Conservation (phyloP, 306 rosid genomes). For the Cyclanthera cordifolia region DNA sequence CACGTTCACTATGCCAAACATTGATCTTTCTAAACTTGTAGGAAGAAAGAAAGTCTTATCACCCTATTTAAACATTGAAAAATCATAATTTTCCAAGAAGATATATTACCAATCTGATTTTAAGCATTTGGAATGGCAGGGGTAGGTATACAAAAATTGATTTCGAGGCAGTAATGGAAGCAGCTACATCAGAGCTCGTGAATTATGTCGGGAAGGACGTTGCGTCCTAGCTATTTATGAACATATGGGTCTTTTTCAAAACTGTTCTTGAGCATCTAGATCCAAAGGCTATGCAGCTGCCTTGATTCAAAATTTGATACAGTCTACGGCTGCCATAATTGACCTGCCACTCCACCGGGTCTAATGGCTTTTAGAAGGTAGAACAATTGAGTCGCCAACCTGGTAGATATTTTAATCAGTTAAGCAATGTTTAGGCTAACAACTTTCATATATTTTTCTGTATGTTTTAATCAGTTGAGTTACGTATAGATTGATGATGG, state of each 20-base stretch:
- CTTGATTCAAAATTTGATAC: neutral
- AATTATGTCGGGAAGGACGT: slow-evolving; percentile 42
- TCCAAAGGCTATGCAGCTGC: slow-evolving; percentile 2
- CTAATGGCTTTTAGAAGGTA: neutral
- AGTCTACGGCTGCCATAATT: neutral
- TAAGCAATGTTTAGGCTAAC: too few relatives aligned
- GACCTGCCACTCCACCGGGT: neutral
- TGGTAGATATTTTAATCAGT: too few relatives aligned
- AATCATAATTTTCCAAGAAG: neutral
- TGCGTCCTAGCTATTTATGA: slow-evolving; percentile 16
- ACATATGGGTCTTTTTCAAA: slow-evolving; percentile 11
- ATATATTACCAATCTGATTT: neutral
- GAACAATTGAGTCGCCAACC: neutral
- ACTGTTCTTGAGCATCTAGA: slow-evolving; percentile 12
- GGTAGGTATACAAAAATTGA: slow-evolving; percentile 65
- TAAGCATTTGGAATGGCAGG: slow-evolving; percentile 41
- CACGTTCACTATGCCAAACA: neutral
- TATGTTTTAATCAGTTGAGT: too few relatives aligned
- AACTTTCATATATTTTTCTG: neutral
- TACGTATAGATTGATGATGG: too few relatives aligned
- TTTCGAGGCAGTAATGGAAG: slow-evolving; percentile 66
- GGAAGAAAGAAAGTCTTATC: neutral
- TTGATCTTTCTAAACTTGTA: neutral
- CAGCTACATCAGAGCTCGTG: slow-evolving; percentile 62
- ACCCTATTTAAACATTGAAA: neutral